Base-by-base conservation (phyloP, 805 yeast species). In the Cyberlindnera japonica region DNA sequence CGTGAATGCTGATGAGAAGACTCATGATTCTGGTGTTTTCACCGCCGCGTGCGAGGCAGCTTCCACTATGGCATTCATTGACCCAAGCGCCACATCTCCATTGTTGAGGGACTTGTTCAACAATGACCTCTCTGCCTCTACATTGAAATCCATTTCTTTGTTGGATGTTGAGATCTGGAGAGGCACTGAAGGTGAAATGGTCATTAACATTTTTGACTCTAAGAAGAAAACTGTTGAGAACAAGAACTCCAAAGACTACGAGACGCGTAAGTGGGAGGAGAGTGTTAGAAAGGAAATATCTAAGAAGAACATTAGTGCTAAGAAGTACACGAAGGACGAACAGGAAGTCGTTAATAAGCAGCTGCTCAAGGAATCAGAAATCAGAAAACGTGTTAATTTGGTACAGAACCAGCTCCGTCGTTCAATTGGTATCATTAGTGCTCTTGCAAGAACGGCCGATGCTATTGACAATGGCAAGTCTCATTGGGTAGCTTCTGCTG, bases 231-330 rank as follows among this genome's bases (percentile, higher is more conserved):
- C 63, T 24, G 67, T 64, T 5, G 77, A 78, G 12, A 77, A 77
- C 55, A 86, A 84, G 58, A 86, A 86, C 57, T 67, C 86, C 1
- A 89, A 81, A 56, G 96, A 89, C 54, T 87, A 87, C 53, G 95
- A 83, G 53, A 83, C 90, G 2, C 65, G 75, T 44, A 79, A 86
- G 59, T 91, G 98, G 98, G 99, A 93, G 57, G 89, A 82, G 50
- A 75, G 75, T 37, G 74, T 93, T 23, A 77, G 91, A 53, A 78
- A 79, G 47, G 91, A 88, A 54, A 68, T 89, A 26, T 80, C 83
- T 1, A 69, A 71, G 38, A 79, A 79, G 58, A 71, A 74, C 47
- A 50, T 57, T n/a, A 55, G 43, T 28, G 38, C 53, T 17, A 80
- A 73, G 61, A 84, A 83, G 54, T 66, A 81, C 29, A 72, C 95